Evolutionary conservation across 495 filamentous ascomycete species (phyloP), one percentile per base, ranked within the genome.

Genomic region (Beverwykella pulmonaria): DNA sequence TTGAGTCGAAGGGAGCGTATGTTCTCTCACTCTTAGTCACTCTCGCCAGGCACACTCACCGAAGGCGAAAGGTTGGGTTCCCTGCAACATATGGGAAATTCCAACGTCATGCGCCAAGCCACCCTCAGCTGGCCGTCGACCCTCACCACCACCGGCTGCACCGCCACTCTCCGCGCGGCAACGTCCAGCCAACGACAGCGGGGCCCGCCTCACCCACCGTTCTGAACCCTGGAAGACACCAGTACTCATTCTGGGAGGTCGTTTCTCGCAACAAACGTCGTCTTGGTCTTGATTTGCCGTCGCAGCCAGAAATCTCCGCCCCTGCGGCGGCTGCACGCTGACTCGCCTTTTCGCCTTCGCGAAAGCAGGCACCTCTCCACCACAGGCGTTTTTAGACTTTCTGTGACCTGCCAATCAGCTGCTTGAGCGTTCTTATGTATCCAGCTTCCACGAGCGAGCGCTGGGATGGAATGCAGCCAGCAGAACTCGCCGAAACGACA

Each of bases 311-410:
- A 58, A 61, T 56, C 41, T 8, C 20, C 61, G 20, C 30, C 63
- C 68, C 57, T 70, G 68, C 68, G 62, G 58, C 68, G 57, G 68
- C 59, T 70, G 30, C 34, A 17, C 55, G 52, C 68, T 62, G 34
- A 25, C 27, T 26, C 53, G 52, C 30, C 49, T 29, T 26, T 19
- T 54, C 53, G 48, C 48, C 48, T 23, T n/a, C 39, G 12, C n/a
- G 32, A 12, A 34, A 34, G 32, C 32, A 54, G 41, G 52, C 25
- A 55, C 53, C 44, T 32, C 12, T 15, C 36, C 34, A 9, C 23
- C 44, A 27, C 19, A 5, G 19, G 39, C 19, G 23, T 8, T 22
- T 30, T 5, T 10, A 22, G 5, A 29, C 27, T 7, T 50, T 26
- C 44, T 15, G 52, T 54, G 52, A 54, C 27, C 52, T n/a, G 22